Evolutionary conservation across 768 basidiomycete species (phyloP).

Genomic region (Trametes meyenii): DNA sequence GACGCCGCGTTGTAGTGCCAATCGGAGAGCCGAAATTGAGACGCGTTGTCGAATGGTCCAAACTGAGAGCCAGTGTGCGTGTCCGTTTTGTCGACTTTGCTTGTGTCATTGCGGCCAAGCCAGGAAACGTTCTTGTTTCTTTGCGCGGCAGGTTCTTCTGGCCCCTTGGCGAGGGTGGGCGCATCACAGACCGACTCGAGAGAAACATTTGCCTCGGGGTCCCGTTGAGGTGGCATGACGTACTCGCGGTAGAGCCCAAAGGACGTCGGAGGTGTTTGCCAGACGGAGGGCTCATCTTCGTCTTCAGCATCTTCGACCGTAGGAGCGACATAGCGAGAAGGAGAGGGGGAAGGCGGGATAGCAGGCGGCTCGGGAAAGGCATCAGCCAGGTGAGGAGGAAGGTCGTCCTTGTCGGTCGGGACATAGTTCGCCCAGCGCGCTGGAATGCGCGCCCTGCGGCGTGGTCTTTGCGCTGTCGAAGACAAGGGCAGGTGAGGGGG

Average conservation of each 20-base stretch:
- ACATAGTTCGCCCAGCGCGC: too few species aligned
- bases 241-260: not conserved
- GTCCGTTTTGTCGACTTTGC: not conserved
- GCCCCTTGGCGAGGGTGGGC: not conserved
- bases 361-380: not conserved
- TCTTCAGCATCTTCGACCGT: not conserved
- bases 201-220: not conserved
- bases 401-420: not conserved
- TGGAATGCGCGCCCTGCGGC: too few species aligned
- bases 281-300: too few species aligned
- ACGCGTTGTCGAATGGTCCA: conserved; percentile 18
- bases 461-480: too few species aligned
- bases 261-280: too few species aligned
- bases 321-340: not conserved
- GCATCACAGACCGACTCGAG: not conserved
- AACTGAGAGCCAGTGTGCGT: not conserved
- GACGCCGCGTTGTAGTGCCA: conserved; percentile 35
- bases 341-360: not conserved
- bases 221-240: not conserved
- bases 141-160: too few species aligned
- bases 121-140: not conserved
- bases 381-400: not conserved
- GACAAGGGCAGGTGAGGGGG: too few species aligned
- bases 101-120: not conserved
- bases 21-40: conserved; percentile 30